phyloP scores from a whole-genome alignment of 2,329 filamentous ascomycete genomes.

The Epichloe sylvatica region DNA sequence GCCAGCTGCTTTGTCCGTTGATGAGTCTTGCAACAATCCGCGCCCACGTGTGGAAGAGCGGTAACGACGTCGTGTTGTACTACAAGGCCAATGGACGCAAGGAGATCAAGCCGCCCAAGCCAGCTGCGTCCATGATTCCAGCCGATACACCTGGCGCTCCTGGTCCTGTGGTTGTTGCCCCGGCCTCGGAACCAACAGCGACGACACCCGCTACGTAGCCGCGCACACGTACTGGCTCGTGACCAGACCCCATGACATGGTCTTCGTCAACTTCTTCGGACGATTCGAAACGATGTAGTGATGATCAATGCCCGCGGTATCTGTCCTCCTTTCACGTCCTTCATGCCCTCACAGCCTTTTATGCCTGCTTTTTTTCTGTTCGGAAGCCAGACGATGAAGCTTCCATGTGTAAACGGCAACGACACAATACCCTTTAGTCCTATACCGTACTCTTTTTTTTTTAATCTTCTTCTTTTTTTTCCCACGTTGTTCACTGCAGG shows the following conservation, averaged over 20 bases:
- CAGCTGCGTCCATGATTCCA: slow-evolving; percentile 7
- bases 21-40: slow-evolving; percentile 93
- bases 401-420: slow-evolving; percentile 1
- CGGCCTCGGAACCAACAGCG: slow-evolving; percentile 8
- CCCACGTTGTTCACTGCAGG: background rate
- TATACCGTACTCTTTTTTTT: background rate
- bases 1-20: slow-evolving; percentile 53
- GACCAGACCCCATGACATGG: background rate
- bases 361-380: background rate
- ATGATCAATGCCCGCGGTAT: background rate
- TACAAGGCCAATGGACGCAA: slow-evolving; percentile 90
- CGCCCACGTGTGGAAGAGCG: slow-evolving; percentile 85
- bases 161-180: slow-evolving; percentile 8
- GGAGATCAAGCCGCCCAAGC: slow-evolving; percentile 25
- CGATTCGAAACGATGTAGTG: background rate
- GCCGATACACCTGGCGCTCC: slow-evolving; percentile 11
- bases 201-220: background rate
- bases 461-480: background rate
- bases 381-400: background rate
- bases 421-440: slow-evolving; percentile 2
- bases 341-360: background rate
- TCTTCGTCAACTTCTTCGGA: background rate
- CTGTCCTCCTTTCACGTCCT: background rate
- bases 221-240: background rate
- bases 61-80: slow-evolving; percentile 79